Percentiles rank a stretch among this genome's conserved stretches.
phyloP scores from a whole-genome alignment of 1,284 basidiomycete species.

The Cutaneotrichosporon sp. region DNA sequence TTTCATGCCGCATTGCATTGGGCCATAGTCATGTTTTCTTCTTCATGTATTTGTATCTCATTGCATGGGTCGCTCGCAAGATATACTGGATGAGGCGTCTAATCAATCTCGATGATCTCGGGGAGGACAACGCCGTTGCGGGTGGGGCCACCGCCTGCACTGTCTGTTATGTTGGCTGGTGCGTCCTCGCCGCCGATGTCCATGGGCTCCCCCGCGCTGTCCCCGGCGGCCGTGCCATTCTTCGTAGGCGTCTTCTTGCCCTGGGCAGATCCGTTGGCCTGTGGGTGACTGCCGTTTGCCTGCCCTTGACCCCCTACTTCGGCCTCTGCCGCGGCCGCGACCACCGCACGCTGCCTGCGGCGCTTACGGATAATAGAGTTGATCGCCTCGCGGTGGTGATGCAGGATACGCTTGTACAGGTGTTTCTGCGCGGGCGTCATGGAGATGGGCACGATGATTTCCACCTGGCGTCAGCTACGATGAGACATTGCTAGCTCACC shows the following conservation, averaged over 20 bases:
- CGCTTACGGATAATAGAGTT: slow-evolving; percentile 26
- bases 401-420: slow-evolving; percentile 74
- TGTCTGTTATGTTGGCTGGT: no score
- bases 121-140: no score
- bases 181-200: not conserved
- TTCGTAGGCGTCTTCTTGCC: not conserved
- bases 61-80: no score
- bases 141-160: no score
- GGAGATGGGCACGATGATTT: slow-evolving; percentile 80
- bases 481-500: slow-evolving; percentile 29
- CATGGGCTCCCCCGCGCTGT: not conserved
- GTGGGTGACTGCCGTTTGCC: not conserved
- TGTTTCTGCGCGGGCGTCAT: slow-evolving; percentile 84
- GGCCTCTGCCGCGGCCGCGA: no score
- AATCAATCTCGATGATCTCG: not conserved
- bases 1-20: not conserved
- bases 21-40: no score
- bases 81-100: not conserved
- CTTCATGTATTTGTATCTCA: no score
- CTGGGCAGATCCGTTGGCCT: no score
- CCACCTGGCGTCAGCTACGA: slow-evolving; percentile 18
- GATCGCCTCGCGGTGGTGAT: slow-evolving; percentile 33
- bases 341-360: slow-evolving; percentile 6
- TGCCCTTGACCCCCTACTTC: not conserved
- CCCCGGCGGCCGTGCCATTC: not conserved